Base-by-base conservation (phyloP, 768 basidiomycete species). In the Cystoderma amianthinum region DNA sequence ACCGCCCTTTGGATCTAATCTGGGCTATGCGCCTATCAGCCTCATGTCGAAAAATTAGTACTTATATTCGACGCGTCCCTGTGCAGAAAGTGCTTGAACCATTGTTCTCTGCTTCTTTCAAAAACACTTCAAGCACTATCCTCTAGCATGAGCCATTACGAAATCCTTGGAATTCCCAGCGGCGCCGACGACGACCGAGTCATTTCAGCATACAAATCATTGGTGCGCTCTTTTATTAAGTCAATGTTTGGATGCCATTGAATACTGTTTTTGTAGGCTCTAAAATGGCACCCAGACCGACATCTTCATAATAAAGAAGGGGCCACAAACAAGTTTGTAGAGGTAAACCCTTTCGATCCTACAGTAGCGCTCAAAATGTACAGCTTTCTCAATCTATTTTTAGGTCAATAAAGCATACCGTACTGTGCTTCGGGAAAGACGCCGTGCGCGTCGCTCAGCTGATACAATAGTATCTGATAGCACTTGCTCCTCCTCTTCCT, bases 221-320 rank as follows among this genome's bases (percentile, higher is more conserved):
- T 75, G 51, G 78, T 78, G 52, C n/a, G n/a, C n/a, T 41, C 69
- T 57, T n/a, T 17, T 35, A 36, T 36, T 7, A 28, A 28, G 25
- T 28, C n/a, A 28, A n/a, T n/a, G n/a, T n/a, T n/a, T n/a, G n/a
- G n/a, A n/a, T n/a, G n/a, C n/a, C n/a, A 7, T 28, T 28, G n/a
- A 28, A 28, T 7, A 28, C n/a, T 7, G n/a, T 28, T 28, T n/a
- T 28, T 28, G 25, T 33, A 64, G 78, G 79, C 76, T 42, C 57
- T 79, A 41, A 67, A 67, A 51, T 82, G 79, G 74, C 76, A 77
- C 41, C 76, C 76, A 30, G 74, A 77, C 52, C 72, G 74, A 37
- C 71, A 73, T 48, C 45, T 59, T 22, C 56, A 60, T 9, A 63
- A 67, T 33, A 72, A 71, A 48, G 68, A 74, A 43, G 56, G 52